Conservation (phyloP, 2,329 filamentous ascomycete species). For the Stagonosporopsis rhizophila region DNA sequence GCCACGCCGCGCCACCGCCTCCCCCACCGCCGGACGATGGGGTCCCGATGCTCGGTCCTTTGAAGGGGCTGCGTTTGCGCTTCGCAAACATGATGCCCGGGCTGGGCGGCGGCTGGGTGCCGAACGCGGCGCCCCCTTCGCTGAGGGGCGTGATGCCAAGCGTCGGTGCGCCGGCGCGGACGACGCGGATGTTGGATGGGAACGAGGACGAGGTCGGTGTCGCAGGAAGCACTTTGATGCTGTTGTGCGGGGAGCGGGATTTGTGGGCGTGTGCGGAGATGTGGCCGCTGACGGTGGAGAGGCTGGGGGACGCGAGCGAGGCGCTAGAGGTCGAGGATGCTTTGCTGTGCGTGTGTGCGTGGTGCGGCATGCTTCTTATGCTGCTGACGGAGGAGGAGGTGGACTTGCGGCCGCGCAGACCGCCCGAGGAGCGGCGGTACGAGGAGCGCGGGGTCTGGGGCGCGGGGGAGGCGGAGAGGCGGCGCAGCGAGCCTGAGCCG, state of each 20-base stretch:
- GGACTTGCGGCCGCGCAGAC: conserved; percentile 89
- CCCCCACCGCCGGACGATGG: conserved; percentile 14
- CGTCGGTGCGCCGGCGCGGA: conserved; percentile 61
- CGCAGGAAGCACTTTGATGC: conserved; percentile 89
- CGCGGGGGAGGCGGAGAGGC: conserved; percentile 83
- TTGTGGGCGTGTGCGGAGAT: conserved; percentile 70
- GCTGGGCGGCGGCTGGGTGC: conserved; percentile 64
- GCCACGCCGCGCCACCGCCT: conserved; percentile 19
- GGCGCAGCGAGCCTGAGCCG: conserved; percentile 49
- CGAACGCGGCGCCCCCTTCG: conserved; percentile 54
- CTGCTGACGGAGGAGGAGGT: conserved; percentile 95
- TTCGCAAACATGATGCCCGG: conserved; percentile 77
- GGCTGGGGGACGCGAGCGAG: conserved; percentile 62
- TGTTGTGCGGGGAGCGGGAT: conserved; percentile 76
- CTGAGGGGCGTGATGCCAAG: conserved; percentile 40
- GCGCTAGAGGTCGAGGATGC: conserved; percentile 88
- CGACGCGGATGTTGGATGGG: conserved; percentile 84
- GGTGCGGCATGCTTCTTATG: conserved; percentile 77
- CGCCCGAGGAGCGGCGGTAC: conserved; percentile 80
- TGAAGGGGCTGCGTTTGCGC: conserved; percentile 81
- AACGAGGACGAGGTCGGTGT: conserved; percentile 78
- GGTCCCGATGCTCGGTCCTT: conserved; percentile 69
- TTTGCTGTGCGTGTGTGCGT: conserved; percentile 89
- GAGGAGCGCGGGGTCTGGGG: conserved; percentile 88
- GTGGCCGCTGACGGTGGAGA: conserved; percentile 62